These are phyloP conservation scores for Ploettnerulaceae sp. DNA, from an alignment of 2,329 filamentous ascomycete genomes.

Conservation along the genomic window DNA sequence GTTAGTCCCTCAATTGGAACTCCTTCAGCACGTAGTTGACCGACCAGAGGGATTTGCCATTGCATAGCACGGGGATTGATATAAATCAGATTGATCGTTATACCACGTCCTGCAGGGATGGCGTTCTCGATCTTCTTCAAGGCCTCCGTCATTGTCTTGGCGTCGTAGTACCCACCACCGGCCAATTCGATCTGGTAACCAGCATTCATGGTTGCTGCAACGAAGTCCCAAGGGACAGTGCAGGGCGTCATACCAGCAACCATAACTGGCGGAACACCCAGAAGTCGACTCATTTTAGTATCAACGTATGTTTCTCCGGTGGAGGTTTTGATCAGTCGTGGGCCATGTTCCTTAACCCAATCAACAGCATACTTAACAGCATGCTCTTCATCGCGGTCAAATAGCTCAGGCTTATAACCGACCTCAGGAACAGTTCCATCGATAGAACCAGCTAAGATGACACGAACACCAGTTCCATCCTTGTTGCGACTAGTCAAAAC, in stretches of 20 bases:
- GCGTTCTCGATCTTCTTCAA: constrained; percentile 78
- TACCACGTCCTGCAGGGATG: constrained; percentile 80
- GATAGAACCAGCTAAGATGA: constrained; percentile 91
- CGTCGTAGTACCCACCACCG: constrained; percentile 84
- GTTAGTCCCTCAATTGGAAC: constrained; percentile 89
- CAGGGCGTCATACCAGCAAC: constrained; percentile 92
- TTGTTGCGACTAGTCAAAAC: constrained; percentile 98
- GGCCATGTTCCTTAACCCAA: constrained; percentile 96
- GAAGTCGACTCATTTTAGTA: constrained; percentile 87
- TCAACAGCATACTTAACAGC: constrained; percentile 92
- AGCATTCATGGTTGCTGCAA: constrained; percentile 87
- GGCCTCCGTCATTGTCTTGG: constrained; percentile 76
- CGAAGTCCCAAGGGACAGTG: constrained; percentile 87
- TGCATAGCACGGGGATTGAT: constrained; percentile 84
- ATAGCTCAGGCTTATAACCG: constrained; percentile 96
- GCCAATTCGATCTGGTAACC: constrained; percentile 92
- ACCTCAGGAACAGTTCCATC: constrained; percentile 86
- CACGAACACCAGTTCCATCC: constrained; percentile 93
- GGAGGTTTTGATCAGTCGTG: constrained; percentile 85
- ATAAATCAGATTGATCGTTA: constrained; percentile 87
- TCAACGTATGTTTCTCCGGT: constrained; percentile 87
- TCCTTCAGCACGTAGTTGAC: constrained; percentile 74
- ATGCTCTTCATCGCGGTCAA: constrained; percentile 91
- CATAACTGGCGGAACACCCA: constrained; percentile 82
- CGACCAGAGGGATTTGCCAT: constrained; percentile 86